Percentiles rank a stretch among this genome's conserved stretches.
Evolutionary conservation across 345 rosid genomes (phyloP).

Genomic region (Triadica sebifera): DNA sequence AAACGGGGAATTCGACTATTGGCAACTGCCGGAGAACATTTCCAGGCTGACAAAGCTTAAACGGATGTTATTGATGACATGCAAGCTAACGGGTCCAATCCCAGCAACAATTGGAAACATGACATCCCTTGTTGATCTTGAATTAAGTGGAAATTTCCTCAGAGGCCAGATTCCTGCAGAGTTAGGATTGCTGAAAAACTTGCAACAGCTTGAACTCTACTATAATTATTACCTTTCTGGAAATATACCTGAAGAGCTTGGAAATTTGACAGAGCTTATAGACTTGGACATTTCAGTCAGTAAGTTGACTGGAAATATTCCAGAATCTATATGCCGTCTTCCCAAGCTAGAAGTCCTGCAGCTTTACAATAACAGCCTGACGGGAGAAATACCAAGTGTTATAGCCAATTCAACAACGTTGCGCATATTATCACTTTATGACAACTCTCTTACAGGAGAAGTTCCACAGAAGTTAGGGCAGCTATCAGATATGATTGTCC

Average conservation of each 20-base stretch:
- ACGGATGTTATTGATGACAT: conserved; percentile 62
- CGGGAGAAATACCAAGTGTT: conserved; percentile 68
- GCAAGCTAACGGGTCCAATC: conserved; percentile 57
- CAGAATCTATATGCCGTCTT: conserved; percentile 70
- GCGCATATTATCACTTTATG: conserved; percentile 64
- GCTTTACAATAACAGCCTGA: conserved; percentile 87
- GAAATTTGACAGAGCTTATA: conserved; percentile 72
- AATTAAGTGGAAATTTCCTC: conserved; percentile 74
- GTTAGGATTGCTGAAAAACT: conserved; percentile 70
- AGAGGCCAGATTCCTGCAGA: conserved; percentile 64
- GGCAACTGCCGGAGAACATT: conserved; percentile 33
- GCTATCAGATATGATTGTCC: conserved; percentile 49
- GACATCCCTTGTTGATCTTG: conserved; percentile 85
- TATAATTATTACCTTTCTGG: conserved; percentile 63
- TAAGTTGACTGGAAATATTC: conserved; percentile 65
- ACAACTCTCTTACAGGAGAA: conserved; percentile 68
- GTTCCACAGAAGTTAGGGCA: conserved; percentile 65
- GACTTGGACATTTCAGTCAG: conserved; percentile 92
- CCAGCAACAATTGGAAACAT: conserved; percentile 75
- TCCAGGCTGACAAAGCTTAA: conserved; percentile 50
- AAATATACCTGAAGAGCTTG: conserved; percentile 72
- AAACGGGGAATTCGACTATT: conserved; percentile 17
- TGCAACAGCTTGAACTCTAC: conserved; percentile 77
- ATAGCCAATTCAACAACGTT: conserved; percentile 63
- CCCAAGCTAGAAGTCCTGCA: conserved; percentile 72